Evolutionary conservation across 192 early-diverging fungal species (phyloP).

Genomic region (Diversispora eburnea): DNA sequence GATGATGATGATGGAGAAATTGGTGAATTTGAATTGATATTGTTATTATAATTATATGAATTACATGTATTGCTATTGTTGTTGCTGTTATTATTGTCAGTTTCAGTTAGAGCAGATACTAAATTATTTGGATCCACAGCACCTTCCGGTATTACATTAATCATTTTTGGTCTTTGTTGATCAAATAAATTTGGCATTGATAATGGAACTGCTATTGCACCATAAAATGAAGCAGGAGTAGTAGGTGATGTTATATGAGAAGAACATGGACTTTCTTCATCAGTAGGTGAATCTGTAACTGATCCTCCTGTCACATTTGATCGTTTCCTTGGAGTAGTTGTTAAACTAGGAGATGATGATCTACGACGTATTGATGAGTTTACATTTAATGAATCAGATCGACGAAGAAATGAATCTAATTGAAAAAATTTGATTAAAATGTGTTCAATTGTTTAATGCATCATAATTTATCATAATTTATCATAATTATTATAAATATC

Average conservation of each 20-base stretch:
- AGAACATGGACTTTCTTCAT: conserved; percentile 27
- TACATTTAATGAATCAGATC: conserved; percentile 22
- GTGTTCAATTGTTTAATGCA: neutral
- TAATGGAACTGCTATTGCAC: conserved; percentile 32
- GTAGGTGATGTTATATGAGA: conserved; percentile 35
- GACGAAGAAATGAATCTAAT: conserved; percentile 12
- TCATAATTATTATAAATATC: neutral
- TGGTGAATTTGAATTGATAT: no score
- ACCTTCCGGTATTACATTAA: conserved; percentile 48
- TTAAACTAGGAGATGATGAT: conserved; percentile 20
- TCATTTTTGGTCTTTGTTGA: conserved; percentile 27
- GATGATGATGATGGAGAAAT: no score
- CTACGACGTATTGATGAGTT: conserved; percentile 5
- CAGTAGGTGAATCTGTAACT: conserved; percentile 41
- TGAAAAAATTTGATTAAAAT: neutral
- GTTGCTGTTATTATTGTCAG: conserved; percentile 36
- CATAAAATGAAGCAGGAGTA: conserved; percentile 33
- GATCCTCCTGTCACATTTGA: conserved; percentile 32
- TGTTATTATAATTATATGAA: no score
- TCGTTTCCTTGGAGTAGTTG: conserved; percentile 24
- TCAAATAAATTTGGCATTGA: conserved; percentile 36
- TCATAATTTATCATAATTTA: neutral
- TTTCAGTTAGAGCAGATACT: conserved; percentile 50
- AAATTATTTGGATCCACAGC: conserved; percentile 53
- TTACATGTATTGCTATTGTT: no score